Percentiles rank a stretch among this genome's conserved stretches.
Evolutionary conservation across 352 stramenopile genomes (phyloP).

Genomic region (Pythium sp.): DNA sequence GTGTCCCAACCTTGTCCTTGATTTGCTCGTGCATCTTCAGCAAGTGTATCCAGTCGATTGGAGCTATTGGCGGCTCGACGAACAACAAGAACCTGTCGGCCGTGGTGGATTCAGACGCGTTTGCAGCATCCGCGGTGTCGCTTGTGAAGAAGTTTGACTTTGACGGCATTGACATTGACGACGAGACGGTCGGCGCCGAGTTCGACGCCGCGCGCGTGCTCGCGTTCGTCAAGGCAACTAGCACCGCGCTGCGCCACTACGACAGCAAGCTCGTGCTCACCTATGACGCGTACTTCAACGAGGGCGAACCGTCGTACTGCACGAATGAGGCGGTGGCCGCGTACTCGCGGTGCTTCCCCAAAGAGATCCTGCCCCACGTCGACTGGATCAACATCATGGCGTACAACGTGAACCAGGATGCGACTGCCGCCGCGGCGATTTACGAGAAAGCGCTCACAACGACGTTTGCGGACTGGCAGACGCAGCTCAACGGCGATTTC

Average conservation of each 20-base stretch:
- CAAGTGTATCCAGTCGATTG: constrained; percentile 60
- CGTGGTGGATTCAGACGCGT: constrained; percentile 35
- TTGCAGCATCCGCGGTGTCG: constrained; percentile 45
- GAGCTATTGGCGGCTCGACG: constrained; percentile 65
- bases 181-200: constrained; percentile 62
- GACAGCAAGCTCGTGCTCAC: constrained; percentile 45
- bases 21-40: constrained; percentile 7
- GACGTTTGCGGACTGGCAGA: constrained; percentile 55
- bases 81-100: constrained; percentile 66
- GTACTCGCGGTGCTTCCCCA: constrained; percentile 67
- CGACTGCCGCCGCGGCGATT: constrained; percentile 32
- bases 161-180: constrained; percentile 69
- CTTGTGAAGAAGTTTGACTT: constrained; percentile 68
- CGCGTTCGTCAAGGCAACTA: constrained; percentile 44
- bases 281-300: constrained; percentile 73
- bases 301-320: constrained; percentile 32
- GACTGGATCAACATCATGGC: constrained; percentile 86
- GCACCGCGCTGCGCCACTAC: constrained; percentile 33
- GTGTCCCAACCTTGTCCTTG: not conserved
- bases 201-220: constrained; percentile 54
- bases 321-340: constrained; percentile 21
- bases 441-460: constrained; percentile 52
- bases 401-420: constrained; percentile 69
- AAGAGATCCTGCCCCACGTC: constrained; percentile 42
- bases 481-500: constrained; percentile 43